A percentile compares a stretch with the other conserved stretches of the same genome.
Conservation (phyloP, 2,329 filamentous ascomycete species). For the Xylariomycetidae sp. region DNA sequence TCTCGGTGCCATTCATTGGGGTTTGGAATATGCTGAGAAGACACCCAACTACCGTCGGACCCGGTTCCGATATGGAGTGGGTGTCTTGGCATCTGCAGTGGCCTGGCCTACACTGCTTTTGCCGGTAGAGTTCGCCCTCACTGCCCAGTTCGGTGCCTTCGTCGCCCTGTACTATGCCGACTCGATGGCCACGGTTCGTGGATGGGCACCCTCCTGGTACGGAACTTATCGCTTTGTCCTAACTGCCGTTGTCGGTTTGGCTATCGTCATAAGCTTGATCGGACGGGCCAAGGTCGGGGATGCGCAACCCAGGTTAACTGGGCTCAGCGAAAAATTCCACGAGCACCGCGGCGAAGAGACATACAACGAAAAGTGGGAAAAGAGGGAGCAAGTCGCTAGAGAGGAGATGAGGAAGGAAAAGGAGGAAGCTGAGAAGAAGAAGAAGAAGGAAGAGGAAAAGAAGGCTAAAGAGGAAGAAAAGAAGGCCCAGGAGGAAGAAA, state of each 20-base stretch:
- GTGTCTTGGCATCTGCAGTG: conserved; percentile 71
- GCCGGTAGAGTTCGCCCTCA: conserved; percentile 79
- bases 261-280: conserved; percentile 76
- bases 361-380: conserved; percentile 39
- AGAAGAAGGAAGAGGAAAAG: conserved; percentile 10
- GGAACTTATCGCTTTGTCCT: conserved; percentile 85
- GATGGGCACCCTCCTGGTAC: conserved; percentile 85
- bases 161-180: conserved; percentile 83
- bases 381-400: conserved; percentile 31
- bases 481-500: conserved; percentile 17
- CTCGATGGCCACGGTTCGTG: conserved; percentile 63
- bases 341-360: conserved; percentile 28
- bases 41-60: conserved; percentile 56
- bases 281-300: conserved; percentile 71
- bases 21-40: conserved; percentile 76
- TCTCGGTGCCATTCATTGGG: conserved; percentile 90
- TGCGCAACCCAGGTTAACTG: conserved; percentile 29
- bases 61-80: conserved; percentile 77
- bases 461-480: conserved; percentile 13
- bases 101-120: conserved; percentile 89
- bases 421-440: conserved; percentile 21
- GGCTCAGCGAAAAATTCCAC: conserved; percentile 35
- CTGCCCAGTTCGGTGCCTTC: conserved; percentile 81
- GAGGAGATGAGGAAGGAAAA: conserved; percentile 27
- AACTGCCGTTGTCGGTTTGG: conserved; percentile 80